Evolutionary conservation across 1,284 basidiomycete genomes (phyloP).

Genomic region (Anthracocystis panici-leucophaei): DNA sequence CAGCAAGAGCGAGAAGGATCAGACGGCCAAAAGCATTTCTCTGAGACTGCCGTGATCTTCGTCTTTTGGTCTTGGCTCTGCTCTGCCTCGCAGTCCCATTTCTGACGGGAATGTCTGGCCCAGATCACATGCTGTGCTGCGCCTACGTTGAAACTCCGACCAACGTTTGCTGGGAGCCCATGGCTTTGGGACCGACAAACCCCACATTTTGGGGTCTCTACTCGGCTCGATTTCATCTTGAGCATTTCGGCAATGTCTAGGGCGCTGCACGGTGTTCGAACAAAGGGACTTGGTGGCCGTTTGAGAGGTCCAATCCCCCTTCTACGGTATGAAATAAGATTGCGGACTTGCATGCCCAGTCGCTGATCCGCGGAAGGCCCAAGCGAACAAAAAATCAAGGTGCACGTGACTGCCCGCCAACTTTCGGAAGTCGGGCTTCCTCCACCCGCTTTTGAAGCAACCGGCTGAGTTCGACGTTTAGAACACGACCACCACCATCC

Average conservation of each 20-base stretch:
- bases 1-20: too few relatives aligned
- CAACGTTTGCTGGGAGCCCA: not conserved
- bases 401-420: not conserved
- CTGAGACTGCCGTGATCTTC: not conserved
- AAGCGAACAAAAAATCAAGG: not conserved
- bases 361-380: not conserved
- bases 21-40: too few relatives aligned
- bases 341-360: not conserved
- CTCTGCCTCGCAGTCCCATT: not conserved
- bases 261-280: too few relatives aligned
- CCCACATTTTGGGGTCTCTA: not conserved
- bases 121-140: not conserved
- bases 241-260: too few relatives aligned
- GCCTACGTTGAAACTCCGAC: slow-evolving; percentile 3
- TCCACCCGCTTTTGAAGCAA: not conserved
- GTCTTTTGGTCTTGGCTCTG: not conserved
- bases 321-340: not conserved
- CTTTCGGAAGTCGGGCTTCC: not conserved
- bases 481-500: not conserved
- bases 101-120: too few relatives aligned
- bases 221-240: too few relatives aligned
- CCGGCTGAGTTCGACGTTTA: not conserved
- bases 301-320: too few relatives aligned
- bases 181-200: not conserved
- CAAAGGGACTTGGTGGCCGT: too few relatives aligned